Percentiles rank a stretch among this genome's conserved stretches.
These are phyloP conservation scores for Phaeosphaeria sp. DNA, from an alignment of 2,329 filamentous ascomycete genomes.

Conservation along the genomic window DNA sequence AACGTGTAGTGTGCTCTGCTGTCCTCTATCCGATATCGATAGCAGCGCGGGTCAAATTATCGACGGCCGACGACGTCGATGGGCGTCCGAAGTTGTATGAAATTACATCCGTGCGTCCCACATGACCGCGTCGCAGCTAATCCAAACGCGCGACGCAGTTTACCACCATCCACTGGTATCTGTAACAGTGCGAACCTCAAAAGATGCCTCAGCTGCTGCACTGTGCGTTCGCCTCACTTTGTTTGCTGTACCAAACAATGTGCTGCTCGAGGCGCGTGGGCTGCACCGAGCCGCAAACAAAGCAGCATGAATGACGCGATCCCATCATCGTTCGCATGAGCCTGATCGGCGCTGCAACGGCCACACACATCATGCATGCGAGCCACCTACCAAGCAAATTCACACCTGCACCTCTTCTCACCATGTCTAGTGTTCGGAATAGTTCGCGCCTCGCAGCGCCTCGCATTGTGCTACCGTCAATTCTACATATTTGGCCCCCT, in stretches of 20 bases:
- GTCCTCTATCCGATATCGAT: slow-evolving; percentile 11
- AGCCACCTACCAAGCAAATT: not conserved
- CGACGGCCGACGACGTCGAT: slow-evolving; percentile 4
- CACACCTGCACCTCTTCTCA: not conserved
- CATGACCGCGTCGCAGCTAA: not conserved
- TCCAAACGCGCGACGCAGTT: not conserved
- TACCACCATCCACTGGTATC: not conserved
- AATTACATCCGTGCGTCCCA: not conserved
- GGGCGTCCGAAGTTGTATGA: not conserved
- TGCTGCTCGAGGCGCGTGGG: not conserved
- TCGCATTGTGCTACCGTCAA: not conserved
- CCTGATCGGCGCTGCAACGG: not conserved
- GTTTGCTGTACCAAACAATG: not conserved
- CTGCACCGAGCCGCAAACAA: slow-evolving; percentile 2
- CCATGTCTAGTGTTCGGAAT: not conserved
- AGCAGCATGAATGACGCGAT: not conserved
- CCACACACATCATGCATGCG: not conserved
- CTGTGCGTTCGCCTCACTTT: not conserved
- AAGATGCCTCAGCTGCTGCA: not conserved
- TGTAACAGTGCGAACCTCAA: not conserved
- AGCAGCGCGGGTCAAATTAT: slow-evolving; percentile 6
- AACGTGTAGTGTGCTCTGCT: not conserved
- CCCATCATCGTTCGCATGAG: not conserved
- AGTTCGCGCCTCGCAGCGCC: not conserved
- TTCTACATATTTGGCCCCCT: not conserved